A percentile compares a stretch with the other conserved stretches of the same genome.
phyloP scores from a whole-genome alignment of 257 asterid genomes.

The Phtheirospermum japonicum region DNA sequence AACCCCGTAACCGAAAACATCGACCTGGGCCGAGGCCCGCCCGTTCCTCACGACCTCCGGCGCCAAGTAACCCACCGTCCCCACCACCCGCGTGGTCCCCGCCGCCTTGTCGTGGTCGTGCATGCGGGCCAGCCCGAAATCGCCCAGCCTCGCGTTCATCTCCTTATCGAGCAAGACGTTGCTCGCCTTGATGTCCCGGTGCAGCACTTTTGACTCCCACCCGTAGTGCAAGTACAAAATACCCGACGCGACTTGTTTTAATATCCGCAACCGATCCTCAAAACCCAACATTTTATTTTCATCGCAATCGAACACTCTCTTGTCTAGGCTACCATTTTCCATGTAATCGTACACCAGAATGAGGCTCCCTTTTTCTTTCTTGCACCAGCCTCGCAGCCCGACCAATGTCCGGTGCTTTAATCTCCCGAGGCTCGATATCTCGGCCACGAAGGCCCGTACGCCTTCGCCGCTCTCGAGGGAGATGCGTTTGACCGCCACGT shows the following conservation, averaged over 20 bases:
- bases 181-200: slow-evolving; percentile 72
- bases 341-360: slow-evolving; percentile 64
- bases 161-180: slow-evolving; percentile 67
- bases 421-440: slow-evolving; percentile 75
- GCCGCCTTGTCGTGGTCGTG: slow-evolving; percentile 60
- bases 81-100: slow-evolving; percentile 68
- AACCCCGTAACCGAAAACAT: slow-evolving; percentile 56
- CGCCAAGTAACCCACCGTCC: slow-evolving; percentile 64
- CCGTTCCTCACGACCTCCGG: slow-evolving; percentile 63
- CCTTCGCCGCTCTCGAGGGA: slow-evolving; percentile 55
- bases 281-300: slow-evolving; percentile 35
- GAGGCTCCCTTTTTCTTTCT: slow-evolving; percentile 60
- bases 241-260: slow-evolving; percentile 66
- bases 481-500: slow-evolving; percentile 64
- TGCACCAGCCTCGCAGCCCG: slow-evolving; percentile 80
- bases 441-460: slow-evolving; percentile 55
- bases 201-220: slow-evolving; percentile 66
- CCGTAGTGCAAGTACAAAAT: slow-evolving; percentile 60
- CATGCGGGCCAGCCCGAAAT: slow-evolving; percentile 71
- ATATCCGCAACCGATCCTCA: slow-evolving; percentile 46
- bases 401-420: slow-evolving; percentile 65
- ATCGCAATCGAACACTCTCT: slow-evolving; percentile 45
- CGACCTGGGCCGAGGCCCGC: slow-evolving; percentile 50
- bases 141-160: slow-evolving; percentile 67
- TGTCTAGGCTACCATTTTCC: slow-evolving; percentile 76